A percentile compares a stretch with the other conserved stretches of the same genome.
phyloP scores from a whole-genome alignment of 768 basidiomycete species.

The Tremella mesenterica region DNA sequence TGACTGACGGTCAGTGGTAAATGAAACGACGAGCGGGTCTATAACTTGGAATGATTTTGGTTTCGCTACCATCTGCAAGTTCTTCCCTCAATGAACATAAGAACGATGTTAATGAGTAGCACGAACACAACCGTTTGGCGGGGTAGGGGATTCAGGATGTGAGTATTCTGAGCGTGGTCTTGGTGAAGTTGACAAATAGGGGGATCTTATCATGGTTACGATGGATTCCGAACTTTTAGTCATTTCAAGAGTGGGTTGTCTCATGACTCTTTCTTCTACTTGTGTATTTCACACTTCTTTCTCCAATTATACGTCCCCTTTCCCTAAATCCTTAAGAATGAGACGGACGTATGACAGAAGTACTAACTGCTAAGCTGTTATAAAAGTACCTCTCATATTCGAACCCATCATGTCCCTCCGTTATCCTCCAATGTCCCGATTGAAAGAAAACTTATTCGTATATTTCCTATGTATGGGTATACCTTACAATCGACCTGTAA shows the following conservation, averaged over 20 bases:
- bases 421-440: conserved; percentile 29
- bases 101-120: conserved; percentile 9
- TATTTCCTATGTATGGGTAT: conserved; percentile 7
- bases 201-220: conserved; percentile 40
- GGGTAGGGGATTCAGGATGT: conserved; percentile 43
- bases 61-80: conserved; percentile 24
- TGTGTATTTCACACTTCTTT: background rate
- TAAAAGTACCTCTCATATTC: conserved; percentile 14
- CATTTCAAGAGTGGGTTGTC: conserved; percentile 33
- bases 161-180: conserved; percentile 6
- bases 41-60: conserved; percentile 42
- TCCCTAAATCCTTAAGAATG: conserved; percentile 1
- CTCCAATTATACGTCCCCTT: conserved; percentile 13
- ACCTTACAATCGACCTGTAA: conserved; percentile 12
- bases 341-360: too few species aligned
- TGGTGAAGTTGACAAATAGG: conserved; percentile 7
- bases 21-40: conserved; percentile 39
- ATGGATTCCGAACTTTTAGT: conserved; percentile 39
- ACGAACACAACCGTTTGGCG: conserved; percentile 39
- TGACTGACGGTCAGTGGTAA: conserved; percentile 20
- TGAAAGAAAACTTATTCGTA: conserved; percentile 7
- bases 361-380: background rate
- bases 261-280: background rate
- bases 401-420: conserved; percentile 36
- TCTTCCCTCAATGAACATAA: background rate